These are phyloP conservation scores for Cephaloascus fragrans DNA, from an alignment of 805 yeast genomes.

Conservation along the genomic window DNA sequence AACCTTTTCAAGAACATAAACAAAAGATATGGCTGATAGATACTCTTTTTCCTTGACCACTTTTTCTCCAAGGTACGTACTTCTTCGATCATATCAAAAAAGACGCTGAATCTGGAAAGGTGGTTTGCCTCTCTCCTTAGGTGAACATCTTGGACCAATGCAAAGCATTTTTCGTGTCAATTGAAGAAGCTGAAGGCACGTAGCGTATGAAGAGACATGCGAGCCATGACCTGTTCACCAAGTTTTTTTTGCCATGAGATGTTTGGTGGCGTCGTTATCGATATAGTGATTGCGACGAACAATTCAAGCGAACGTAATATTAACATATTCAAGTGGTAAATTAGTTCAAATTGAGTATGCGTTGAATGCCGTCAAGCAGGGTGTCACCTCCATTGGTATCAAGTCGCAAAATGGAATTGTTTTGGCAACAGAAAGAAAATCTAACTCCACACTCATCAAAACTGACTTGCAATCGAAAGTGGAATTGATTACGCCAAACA, in stretches of 20 bases:
- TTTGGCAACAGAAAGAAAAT: slow-evolving; percentile 91
- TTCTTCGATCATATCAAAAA: too few relatives aligned
- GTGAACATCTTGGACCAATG: not conserved
- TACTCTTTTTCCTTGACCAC: slow-evolving; percentile 96
- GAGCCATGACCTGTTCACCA: too few relatives aligned
- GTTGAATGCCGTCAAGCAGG: slow-evolving; percentile 92
- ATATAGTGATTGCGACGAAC: slow-evolving; percentile 6
- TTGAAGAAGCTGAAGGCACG: too few relatives aligned
- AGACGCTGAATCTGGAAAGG: too few relatives aligned
- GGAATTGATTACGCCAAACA: slow-evolving; percentile 81
- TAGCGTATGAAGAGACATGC: too few relatives aligned
- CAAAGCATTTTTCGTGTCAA: not conserved
- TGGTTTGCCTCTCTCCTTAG: too few relatives aligned
- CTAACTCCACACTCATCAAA: slow-evolving; percentile 69
- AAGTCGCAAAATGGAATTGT: slow-evolving; percentile 92
- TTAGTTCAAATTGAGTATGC: slow-evolving; percentile 97
- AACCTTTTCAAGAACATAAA: too few relatives aligned
- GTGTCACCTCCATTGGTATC: slow-evolving; percentile 94
- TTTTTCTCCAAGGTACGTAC: slow-evolving; percentile 87
- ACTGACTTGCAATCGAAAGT: slow-evolving; percentile 71
- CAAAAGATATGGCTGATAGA: slow-evolving; percentile 78
- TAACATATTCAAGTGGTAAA: slow-evolving; percentile 59
- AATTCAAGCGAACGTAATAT: not conserved
- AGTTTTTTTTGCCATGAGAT: not conserved
- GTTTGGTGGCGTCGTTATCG: not conserved